Base-by-base conservation (phyloP, 2,329 filamentous ascomycete genomes). In the Pseudohalonectria lignicola region DNA sequence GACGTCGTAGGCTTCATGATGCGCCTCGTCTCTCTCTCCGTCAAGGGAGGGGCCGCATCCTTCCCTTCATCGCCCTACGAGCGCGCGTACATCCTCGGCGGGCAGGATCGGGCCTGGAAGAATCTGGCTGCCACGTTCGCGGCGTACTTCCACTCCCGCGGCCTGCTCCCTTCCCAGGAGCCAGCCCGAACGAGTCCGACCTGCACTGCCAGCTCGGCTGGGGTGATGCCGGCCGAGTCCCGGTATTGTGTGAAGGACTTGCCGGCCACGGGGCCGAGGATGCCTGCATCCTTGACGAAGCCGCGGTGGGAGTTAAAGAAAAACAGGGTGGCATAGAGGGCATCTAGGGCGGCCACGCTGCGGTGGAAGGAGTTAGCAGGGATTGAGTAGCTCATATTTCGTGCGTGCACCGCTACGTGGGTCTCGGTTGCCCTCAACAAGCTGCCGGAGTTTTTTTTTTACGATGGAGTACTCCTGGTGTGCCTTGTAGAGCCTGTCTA, bases 261-360 rank as follows among this genome's bases (percentile, higher is more conserved):
- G 11, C 41, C 47, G 21, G 52, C 45, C 25, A 39, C 47, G 7
- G 57, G 57, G 1, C 56, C 55, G 4, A 62, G 45, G 1, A 59
- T 53, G 4, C 44, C 43, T 1, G 54, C 55, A 36, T 55, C 49
- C 30, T 47, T 37, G 4, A 46, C 39, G 35, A 54, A 59, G 7
- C 57, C 58, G 1, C 53, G 51, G 10, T 30, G 34, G 1, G 55
- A 49, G 39, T 62, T 57, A 34, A 62, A 61, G 34, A 55, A 51
- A 46, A 57, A 57, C 3, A 62, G 28, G 1, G 57, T 59, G 2
- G 60, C 57, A 32, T 60, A 54, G 0, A 60, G 36, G 2, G 31
- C 36, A 7, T 55, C 43, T 0, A 53, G 49, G 3, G 43, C 39
- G 2, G 61, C 55, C 1, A 48, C 47, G 7, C 49, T 45, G 1